phyloP scores from a whole-genome alignment of 495 filamentous ascomycete species.

The Cryomyces minteri region DNA sequence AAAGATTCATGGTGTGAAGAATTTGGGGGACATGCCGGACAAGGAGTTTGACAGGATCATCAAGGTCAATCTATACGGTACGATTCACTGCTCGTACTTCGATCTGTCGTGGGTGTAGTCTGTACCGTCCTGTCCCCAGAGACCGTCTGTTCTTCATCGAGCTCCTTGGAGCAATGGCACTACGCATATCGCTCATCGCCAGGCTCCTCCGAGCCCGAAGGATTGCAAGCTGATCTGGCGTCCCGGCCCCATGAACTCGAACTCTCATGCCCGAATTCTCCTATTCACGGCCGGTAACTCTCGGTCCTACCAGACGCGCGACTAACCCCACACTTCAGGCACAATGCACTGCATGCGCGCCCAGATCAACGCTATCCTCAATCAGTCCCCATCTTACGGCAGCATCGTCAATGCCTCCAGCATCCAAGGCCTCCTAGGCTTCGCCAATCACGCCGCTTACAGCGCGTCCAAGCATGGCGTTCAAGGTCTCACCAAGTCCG shows the following conservation, averaged over 20 bases:
- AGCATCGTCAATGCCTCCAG: constrained; percentile 40
- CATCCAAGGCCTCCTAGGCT: constrained; percentile 33
- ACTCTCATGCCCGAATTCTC: too few species aligned
- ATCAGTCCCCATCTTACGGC: too few species aligned
- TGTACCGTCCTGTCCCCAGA: too few species aligned
- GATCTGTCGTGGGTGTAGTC: too few species aligned
- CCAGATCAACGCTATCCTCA: too few species aligned
- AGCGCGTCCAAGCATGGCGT: constrained; percentile 33
- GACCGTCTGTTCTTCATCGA: too few species aligned
- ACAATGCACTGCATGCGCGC: too few species aligned
- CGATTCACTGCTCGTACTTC: constrained; percentile 7
- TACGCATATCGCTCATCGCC: too few species aligned
- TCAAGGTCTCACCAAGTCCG: constrained; percentile 36
- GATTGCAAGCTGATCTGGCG: too few species aligned
- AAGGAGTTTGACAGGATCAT: constrained; percentile 15
- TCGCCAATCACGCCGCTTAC: constrained; percentile 30
- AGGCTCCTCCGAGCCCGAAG: too few species aligned
- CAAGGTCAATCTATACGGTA: constrained; percentile 16
- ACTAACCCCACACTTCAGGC: constrained; percentile 1
- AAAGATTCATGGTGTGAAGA: constrained; percentile 15
- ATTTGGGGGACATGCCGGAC: constrained; percentile 19
- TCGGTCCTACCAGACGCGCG: not conserved
- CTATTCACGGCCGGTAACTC: constrained; percentile 7
- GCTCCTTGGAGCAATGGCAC: too few species aligned
- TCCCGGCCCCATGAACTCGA: too few species aligned